phyloP scores from a whole-genome alignment of 2,329 filamentous ascomycete species.

The Xylariaceae sp. region DNA sequence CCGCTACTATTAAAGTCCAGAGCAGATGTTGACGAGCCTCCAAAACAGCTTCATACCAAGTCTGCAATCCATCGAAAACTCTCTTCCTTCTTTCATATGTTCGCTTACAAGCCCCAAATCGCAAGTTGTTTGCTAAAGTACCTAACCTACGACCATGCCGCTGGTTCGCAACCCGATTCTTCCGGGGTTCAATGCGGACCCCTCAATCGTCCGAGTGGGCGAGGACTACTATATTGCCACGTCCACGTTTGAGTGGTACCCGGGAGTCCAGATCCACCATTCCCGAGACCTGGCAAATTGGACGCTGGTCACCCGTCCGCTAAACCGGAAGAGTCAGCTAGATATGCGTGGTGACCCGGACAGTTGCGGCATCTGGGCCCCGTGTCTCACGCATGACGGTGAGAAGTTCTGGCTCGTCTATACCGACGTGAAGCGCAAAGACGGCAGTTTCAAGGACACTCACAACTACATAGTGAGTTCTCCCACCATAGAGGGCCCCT shows the following conservation, averaged over 20 bases:
- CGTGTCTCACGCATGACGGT: constrained; percentile 58
- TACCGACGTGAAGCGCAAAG: constrained; percentile 62
- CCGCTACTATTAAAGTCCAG: background rate
- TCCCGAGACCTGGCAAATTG: constrained; percentile 50
- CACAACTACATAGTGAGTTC: constrained; percentile 59
- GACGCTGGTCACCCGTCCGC: constrained; percentile 42
- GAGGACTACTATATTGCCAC: constrained; percentile 52
- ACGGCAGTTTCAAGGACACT: constrained; percentile 59
- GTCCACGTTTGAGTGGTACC: constrained; percentile 52
- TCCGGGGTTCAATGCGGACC: constrained; percentile 53
- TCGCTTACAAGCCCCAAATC: background rate
- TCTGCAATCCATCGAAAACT: background rate
- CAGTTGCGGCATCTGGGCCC: constrained; percentile 59
- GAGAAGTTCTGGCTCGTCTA: constrained; percentile 59
- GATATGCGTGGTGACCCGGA: constrained; percentile 56
- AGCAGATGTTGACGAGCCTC: background rate
- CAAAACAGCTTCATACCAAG: background rate
- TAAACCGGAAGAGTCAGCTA: constrained; percentile 46
- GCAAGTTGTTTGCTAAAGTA: background rate
- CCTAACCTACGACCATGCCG: constrained; percentile 35
- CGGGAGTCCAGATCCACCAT: constrained; percentile 51
- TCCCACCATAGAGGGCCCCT: constrained; percentile 50
- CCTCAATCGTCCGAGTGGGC: constrained; percentile 48
- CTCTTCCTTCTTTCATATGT: background rate
- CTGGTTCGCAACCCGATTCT: constrained; percentile 50